Evolutionary conservation across 805 yeast species (phyloP).

Genomic region (Wickerhamomyces queroliae): DNA sequence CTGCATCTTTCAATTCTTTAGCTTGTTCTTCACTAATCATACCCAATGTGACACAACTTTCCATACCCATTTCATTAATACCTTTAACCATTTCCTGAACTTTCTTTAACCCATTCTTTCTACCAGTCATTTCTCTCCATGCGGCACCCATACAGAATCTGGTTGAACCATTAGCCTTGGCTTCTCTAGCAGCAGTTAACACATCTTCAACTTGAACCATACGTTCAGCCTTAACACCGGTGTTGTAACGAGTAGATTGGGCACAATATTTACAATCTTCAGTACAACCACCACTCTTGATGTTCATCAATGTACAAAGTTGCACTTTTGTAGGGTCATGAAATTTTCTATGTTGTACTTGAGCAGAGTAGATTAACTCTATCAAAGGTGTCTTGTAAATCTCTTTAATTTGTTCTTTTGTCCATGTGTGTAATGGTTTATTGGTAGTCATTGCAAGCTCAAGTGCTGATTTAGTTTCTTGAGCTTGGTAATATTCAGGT

Average conservation of each 20-base stretch:
- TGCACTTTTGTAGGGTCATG: slow-evolving; percentile 71
- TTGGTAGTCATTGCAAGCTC: slow-evolving; percentile 1
- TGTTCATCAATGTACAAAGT: slow-evolving; percentile 67
- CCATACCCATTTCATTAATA: slow-evolving; percentile 64
- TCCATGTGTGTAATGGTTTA: slow-evolving; percentile 37
- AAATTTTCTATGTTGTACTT: slow-evolving; percentile 56
- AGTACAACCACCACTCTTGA: slow-evolving; percentile 77
- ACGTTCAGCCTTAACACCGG: slow-evolving; percentile 60
- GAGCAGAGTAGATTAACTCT: slow-evolving; percentile 55
- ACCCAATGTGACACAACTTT: slow-evolving; percentile 76
- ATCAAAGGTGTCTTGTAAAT: slow-evolving; percentile 63
- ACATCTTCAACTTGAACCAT: slow-evolving; percentile 64
- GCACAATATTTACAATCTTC: slow-evolving; percentile 83
- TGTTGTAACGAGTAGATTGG: slow-evolving; percentile 61
- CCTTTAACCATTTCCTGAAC: slow-evolving; percentile 60
- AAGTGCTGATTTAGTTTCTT: not conserved
- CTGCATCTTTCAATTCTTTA: slow-evolving; percentile 51
- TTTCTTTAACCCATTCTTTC: slow-evolving; percentile 58
- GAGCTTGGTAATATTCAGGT: not conserved
- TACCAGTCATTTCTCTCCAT: slow-evolving; percentile 80
- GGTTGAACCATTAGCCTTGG: slow-evolving; percentile 68
- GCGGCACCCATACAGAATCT: slow-evolving; percentile 86
- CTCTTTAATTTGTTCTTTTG: slow-evolving; percentile 49
- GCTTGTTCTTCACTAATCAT: slow-evolving; percentile 71
- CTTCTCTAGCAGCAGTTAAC: slow-evolving; percentile 91